Base-by-base conservation (phyloP, 768 basidiomycete species). In the Candolleomyces eurysporus region DNA sequence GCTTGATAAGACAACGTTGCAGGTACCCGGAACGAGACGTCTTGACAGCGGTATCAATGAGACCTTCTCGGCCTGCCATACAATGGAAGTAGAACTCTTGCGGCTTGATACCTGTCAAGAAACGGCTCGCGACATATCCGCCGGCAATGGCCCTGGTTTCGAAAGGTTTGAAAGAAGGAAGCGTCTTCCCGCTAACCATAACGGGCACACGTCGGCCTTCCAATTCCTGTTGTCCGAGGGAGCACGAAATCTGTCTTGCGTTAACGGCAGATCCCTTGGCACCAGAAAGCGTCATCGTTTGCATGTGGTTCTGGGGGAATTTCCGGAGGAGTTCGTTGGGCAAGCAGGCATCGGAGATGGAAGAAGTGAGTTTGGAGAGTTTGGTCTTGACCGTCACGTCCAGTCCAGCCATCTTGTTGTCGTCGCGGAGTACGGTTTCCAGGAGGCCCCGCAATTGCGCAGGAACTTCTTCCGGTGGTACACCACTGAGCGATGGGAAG, bases 81-180 rank as follows among this genome's bases (percentile, higher is more conserved):
- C 97, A 98, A 77, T 99, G 97, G 83, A 99, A 99, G 79, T 97
- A 99, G 77, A 98, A 99, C 73, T 99, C 97, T 72, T 99, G 97
- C 0, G 97, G 97, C 67, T 91, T 92, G 73, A 99, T 88, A 58
- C 97, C 97, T 7, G 97, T 98, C 79, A 99, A 84, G 83, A 99
- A 99, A 40, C 97, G 94, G 73, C 96, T 97, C 14, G 93, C 95
- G 50, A 99, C 92, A 73, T 96, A 99, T 8, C 97, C 97, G 69
- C 97, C 97, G 13, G 97, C 96, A 63, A 98, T 94, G 5, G 97
- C 95, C 63, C 89, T 91, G n/a, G 97, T 98, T 75, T 98, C 97
- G 75, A 98, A 98, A 0, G 96, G 80, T 69, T 90, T 90, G 87
- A 98, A 99, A 3, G 94, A 94, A 11, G 97, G 97, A 5, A 99